A percentile compares a stretch with the other conserved stretches of the same genome.
phyloP scores from a whole-genome alignment of 176 grass and related monocot species.

The Areca catechu region DNA sequence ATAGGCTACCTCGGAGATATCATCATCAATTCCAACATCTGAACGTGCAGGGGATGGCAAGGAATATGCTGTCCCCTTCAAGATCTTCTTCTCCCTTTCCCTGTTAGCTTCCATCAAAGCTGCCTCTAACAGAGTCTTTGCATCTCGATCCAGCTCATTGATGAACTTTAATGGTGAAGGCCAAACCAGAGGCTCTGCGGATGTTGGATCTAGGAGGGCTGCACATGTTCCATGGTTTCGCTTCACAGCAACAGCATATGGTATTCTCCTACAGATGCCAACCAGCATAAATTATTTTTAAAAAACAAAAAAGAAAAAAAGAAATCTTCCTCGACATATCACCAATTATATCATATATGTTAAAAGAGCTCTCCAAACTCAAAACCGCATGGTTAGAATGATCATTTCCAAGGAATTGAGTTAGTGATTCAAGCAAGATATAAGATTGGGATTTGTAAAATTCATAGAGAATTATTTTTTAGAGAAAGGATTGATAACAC shows the following conservation, averaged over 20 bases:
- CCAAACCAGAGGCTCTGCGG: constrained; percentile 43
- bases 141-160: constrained; percentile 32
- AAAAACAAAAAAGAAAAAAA: too few species aligned
- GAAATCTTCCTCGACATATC: too few species aligned
- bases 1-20: constrained; percentile 29
- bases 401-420: too few species aligned
- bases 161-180: constrained; percentile 52
- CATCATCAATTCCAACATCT: constrained; percentile 31
- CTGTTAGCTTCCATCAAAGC: constrained; percentile 49
- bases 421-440: too few species aligned
- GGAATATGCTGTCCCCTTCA: constrained; percentile 29
- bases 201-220: constrained; percentile 40
- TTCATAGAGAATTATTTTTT: too few species aligned
- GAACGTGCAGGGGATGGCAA: constrained; percentile 30
- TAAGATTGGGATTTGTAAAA: too few species aligned
- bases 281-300: not conserved
- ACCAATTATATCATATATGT: too few species aligned
- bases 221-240: constrained; percentile 30
- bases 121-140: constrained; percentile 36
- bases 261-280: constrained; percentile 31
- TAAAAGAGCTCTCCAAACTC: too few species aligned
- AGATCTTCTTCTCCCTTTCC: constrained; percentile 50
- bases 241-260: constrained; percentile 39
- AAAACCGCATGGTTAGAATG: too few species aligned
- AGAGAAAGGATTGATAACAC: too few species aligned